Base-by-base conservation (phyloP, 1,139 yeast genomes). In the Yamadazyma triangularis region DNA sequence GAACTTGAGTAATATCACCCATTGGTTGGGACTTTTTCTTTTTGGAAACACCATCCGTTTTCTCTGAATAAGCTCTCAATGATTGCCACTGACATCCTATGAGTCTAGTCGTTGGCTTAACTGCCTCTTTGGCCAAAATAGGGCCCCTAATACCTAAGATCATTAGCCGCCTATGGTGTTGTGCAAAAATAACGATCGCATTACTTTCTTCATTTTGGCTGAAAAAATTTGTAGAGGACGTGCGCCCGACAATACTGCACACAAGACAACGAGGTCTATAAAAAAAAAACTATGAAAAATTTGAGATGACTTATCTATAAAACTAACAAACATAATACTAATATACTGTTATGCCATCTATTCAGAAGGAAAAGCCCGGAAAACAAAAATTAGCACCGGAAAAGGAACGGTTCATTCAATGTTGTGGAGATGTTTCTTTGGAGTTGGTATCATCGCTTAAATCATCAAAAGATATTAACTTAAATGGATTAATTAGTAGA, bases 391-490 rank as follows among this genome's bases (percentile, higher is more conserved):
- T 76, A 29, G 81, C 85, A 9, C 88, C 91, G 1, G 97, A 89
- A 55, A 88, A 85, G 60, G 98, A 91, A 62, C 70, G 97, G 39
- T 91, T 91, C 51, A 61, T 91, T 29, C 91, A 85, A 53, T 86
- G 96, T 53, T 88, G 96, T 58, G 85, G 95, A 11, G 98, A 89
- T 49, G 85, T 91, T 31, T 85, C 96, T 1, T 64, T 85, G 30
- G 97, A 89, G 54, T 70, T 91, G 30, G 94, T 91, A 20, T 77
- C 82, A 13, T 81, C 94, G 8, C 66, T 88, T 25, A 79, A 79
- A 43, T 71, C 76, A 25, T 75, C 85, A 24, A 82, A 77, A 48
- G 96, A 89, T 48, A 79, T 89, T 48, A 91, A 93, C 53, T 64
- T 91, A 46, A 91, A 91, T 58, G 97, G 96, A 1, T 66, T 91